phyloP scores from a whole-genome alignment of 2,329 filamentous ascomycete genomes.

The Phyllosticta ampelicida region DNA sequence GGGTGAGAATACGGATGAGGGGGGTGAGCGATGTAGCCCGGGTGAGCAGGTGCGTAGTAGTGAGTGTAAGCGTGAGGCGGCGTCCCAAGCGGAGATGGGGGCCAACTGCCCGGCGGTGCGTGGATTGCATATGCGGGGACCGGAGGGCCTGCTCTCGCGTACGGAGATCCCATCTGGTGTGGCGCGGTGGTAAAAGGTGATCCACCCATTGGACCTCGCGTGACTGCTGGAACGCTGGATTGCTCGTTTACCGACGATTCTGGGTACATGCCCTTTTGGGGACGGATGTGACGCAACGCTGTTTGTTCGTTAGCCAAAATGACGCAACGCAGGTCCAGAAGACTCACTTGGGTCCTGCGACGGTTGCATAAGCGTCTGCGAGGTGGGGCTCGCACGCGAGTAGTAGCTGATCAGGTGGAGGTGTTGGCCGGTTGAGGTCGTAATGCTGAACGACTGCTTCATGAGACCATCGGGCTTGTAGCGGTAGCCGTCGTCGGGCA shows the following conservation, averaged over 20 bases:
- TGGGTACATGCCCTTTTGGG: constrained; percentile 91
- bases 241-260: constrained; percentile 87
- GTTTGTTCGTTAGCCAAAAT: neutral
- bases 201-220: constrained; percentile 57
- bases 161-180: constrained; percentile 44
- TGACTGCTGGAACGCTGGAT: constrained; percentile 69
- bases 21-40: constrained; percentile 8
- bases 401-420: constrained; percentile 98
- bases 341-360: constrained; percentile 55
- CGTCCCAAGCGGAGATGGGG: constrained; percentile 30
- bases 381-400: constrained; percentile 63
- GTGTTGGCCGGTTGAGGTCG: constrained; percentile 78
- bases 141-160: constrained; percentile 33
- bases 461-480: constrained; percentile 88
- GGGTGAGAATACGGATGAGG: constrained; percentile 2
- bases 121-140: constrained; percentile 32
- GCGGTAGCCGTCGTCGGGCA: constrained; percentile 37
- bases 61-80: constrained; percentile 33
- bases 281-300: constrained; percentile 66
- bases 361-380: constrained; percentile 67
- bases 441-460: constrained; percentile 99
- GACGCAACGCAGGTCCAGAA: neutral
- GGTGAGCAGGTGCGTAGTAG: constrained; percentile 16
- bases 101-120: constrained; percentile 29
- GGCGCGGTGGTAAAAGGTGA: constrained; percentile 45